Evolutionary conservation across 2,329 filamentous ascomycete genomes (phyloP).

Genomic region (Fusarium ambrosium): DNA sequence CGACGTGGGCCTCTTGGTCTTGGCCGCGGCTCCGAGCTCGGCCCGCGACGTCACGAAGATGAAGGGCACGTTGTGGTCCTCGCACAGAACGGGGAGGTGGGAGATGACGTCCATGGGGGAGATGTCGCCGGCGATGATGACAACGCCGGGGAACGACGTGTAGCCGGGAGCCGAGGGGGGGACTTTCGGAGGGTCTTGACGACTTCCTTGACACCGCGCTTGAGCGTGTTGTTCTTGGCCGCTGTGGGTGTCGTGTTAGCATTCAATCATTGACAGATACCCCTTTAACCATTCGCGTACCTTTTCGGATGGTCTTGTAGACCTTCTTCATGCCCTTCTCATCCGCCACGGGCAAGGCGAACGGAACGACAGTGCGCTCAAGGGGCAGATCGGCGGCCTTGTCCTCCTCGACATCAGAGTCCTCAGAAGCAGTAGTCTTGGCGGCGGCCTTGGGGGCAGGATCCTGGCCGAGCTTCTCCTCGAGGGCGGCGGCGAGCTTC

Average conservation of each 20-base stretch:
- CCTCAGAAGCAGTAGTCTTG: constrained; percentile 58
- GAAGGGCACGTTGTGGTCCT: constrained; percentile 98
- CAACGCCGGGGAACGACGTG: constrained; percentile 77
- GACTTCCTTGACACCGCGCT: constrained; percentile 98
- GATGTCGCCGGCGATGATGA: constrained; percentile 96
- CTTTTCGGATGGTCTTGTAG: constrained; percentile 69
- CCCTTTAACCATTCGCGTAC: constrained; percentile 53
- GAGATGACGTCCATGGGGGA: constrained; percentile 99
- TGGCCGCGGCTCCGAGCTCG: constrained; percentile 92
- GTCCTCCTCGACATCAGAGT: constrained; percentile 63
- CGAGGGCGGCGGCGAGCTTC: constrained; percentile 75
- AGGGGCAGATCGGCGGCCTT: constrained; percentile 58
- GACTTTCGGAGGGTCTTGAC: constrained; percentile 98
- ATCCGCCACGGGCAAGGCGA: constrained; percentile 84
- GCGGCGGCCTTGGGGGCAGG: constrained; percentile 58
- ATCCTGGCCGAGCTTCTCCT: constrained; percentile 73
- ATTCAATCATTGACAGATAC: background rate
- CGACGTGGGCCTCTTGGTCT: constrained; percentile 95
- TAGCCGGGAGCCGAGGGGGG: constrained; percentile 75
- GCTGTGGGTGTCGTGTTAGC: constrained; percentile 66
- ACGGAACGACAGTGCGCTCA: constrained; percentile 79
- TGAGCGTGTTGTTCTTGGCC: constrained; percentile 94
- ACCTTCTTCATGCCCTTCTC: constrained; percentile 80
- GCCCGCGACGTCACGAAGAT: constrained; percentile 93
- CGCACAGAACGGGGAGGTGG: constrained; percentile 96